Evolutionary conservation across 1,284 basidiomycete species (phyloP).

Genomic region (Trichosporon faecale): DNA sequence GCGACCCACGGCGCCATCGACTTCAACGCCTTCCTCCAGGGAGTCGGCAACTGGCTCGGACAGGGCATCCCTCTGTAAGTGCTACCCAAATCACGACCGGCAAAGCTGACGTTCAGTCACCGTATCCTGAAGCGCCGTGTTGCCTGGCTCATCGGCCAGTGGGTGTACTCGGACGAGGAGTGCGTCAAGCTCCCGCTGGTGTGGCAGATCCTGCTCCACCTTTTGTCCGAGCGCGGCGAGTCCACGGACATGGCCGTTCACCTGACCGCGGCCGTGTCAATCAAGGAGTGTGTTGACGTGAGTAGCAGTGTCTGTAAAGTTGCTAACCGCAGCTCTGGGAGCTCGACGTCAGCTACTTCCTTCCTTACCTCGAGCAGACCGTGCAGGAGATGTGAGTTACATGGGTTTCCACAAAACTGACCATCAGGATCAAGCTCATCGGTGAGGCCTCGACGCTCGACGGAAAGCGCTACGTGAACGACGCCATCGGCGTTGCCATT

Average conservation of each 20-base stretch:
- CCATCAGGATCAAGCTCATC: constrained; percentile 56
- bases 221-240: constrained; percentile 65
- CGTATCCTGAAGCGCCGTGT: constrained; percentile 83
- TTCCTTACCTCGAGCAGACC: constrained; percentile 45
- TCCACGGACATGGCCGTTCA: constrained; percentile 77
- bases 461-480: constrained; percentile 70
- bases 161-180: constrained; percentile 63
- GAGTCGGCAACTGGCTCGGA: constrained; percentile 38
- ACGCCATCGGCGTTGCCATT: constrained; percentile 68
- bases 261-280: constrained; percentile 69
- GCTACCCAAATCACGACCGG: not conserved
- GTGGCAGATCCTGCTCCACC: constrained; percentile 74
- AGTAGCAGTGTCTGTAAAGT: constrained; percentile 36
- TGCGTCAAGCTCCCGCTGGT: constrained; percentile 63
- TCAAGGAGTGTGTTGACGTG: constrained; percentile 78
- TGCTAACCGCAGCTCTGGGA: constrained; percentile 40
- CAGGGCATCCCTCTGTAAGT: constrained; percentile 41
- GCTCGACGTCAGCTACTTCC: constrained; percentile 45
- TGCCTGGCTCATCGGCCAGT: constrained; percentile 84
- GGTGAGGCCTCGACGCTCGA: constrained; percentile 72
- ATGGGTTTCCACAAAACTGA: constrained; percentile 53
- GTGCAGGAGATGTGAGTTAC: constrained; percentile 42
- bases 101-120: constrained; percentile 57
- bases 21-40: constrained; percentile 40
- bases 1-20: constrained; percentile 36